A percentile compares a stretch with the other conserved stretches of the same genome.
Conservation (phyloP, 2,329 filamentous ascomycete species). For the Penicillium sp. region DNA sequence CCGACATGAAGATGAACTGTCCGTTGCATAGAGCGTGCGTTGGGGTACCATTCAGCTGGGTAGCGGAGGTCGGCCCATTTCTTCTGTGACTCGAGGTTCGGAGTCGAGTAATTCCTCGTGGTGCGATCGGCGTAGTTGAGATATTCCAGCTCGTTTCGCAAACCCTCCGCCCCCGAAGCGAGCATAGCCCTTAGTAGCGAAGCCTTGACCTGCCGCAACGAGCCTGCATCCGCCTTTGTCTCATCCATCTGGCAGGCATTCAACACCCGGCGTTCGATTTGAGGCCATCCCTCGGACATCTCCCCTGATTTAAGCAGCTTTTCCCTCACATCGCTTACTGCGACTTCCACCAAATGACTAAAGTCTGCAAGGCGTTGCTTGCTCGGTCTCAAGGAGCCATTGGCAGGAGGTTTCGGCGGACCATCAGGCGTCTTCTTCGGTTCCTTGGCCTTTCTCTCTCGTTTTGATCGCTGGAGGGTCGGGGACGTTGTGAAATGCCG, state of each 20-base stretch:
- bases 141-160: slow-evolving; percentile 60
- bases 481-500: slow-evolving; percentile 33
- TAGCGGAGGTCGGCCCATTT: slow-evolving; percentile 76
- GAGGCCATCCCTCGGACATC: slow-evolving; percentile 23
- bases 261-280: slow-evolving; percentile 31
- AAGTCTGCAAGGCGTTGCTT: slow-evolving; percentile 28
- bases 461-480: slow-evolving; percentile 23
- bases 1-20: slow-evolving; percentile 90
- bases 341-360: slow-evolving; percentile 22
- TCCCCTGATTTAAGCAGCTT: slow-evolving; percentile 16
- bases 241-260: slow-evolving; percentile 31
- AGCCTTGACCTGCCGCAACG: slow-evolving; percentile 24
- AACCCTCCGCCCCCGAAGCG: slow-evolving; percentile 46
- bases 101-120: slow-evolving; percentile 53
- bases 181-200: slow-evolving; percentile 58
- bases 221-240: slow-evolving; percentile 15
- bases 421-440: background rate
- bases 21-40: slow-evolving; percentile 71
- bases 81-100: slow-evolving; percentile 56
- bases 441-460: slow-evolving; percentile 9
- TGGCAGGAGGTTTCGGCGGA: background rate
- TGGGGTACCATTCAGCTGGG: slow-evolving; percentile 88
- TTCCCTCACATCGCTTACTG: slow-evolving; percentile 25
- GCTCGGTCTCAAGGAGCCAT: background rate
- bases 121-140: slow-evolving; percentile 64